Conservation (phyloP, 805 yeast species). For the Metschnikowia vanudenii region DNA sequence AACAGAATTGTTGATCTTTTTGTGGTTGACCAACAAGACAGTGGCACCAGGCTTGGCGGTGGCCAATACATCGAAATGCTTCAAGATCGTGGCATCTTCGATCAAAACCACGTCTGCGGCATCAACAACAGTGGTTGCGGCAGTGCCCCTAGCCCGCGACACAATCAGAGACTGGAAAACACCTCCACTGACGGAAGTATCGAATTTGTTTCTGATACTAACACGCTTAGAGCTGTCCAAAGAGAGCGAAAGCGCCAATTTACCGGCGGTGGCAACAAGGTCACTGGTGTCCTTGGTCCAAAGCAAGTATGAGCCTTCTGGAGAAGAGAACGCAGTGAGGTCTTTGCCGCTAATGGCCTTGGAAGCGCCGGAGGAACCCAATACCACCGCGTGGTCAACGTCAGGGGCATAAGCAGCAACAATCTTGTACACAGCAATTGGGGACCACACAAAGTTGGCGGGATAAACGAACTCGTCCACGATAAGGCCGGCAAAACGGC, state of each 20-base stretch:
- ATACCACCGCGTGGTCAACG: constrained; percentile 29
- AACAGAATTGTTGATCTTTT: constrained; percentile 35
- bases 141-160: constrained; percentile 21
- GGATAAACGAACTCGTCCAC: constrained; percentile 55
- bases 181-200: constrained; percentile 74
- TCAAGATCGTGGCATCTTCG: constrained; percentile 55
- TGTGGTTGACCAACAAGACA: constrained; percentile 41
- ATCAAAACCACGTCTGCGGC: constrained; percentile 64
- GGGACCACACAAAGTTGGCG: constrained; percentile 55
- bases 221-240: constrained; percentile 54
- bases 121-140: constrained; percentile 39
- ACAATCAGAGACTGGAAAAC: constrained; percentile 65
- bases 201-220: constrained; percentile 62
- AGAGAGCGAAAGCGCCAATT: constrained; percentile 67
- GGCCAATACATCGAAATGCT: constrained; percentile 59
- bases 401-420: constrained; percentile 41
- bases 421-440: constrained; percentile 49
- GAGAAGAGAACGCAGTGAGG: constrained; percentile 41
- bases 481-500: constrained; percentile 34
- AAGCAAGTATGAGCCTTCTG: constrained; percentile 48
- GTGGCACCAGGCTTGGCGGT: constrained; percentile 57
- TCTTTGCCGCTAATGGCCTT: not conserved
- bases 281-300: constrained; percentile 70
- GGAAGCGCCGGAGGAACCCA: constrained; percentile 19
- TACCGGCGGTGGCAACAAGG: constrained; percentile 55